Base-by-base conservation (phyloP, 2,329 filamentous ascomycete species). In the Fusarium nodosum region DNA sequence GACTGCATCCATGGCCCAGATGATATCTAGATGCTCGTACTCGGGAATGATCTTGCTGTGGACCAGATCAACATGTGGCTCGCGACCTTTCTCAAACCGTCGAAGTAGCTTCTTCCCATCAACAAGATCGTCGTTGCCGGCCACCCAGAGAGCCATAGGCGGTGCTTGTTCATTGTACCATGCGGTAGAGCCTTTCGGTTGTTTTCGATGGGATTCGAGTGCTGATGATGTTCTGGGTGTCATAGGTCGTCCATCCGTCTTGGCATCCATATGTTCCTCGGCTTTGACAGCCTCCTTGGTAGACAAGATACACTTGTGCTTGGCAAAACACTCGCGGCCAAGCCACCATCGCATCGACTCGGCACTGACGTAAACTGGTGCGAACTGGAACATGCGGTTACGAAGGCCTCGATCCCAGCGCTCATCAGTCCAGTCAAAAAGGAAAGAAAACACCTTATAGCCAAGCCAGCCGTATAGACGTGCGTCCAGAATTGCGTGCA, bases 271-370 rank as follows among this genome's bases (percentile, higher is more conserved):
- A 30, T 79, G 81, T 44, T 91, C 88, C 72, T 93, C 90, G 11
- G 86, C 85, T 42, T 79, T 82, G 58, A 87, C 86, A 62, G 91
- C 88, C 66, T 94, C 91, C 39, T 87, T 87, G 1, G 94, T 97
- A 1, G 92, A 87, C 9, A 97, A 82, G 53, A 97, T 97, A 76
- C 94, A 97, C 77, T 92, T 93, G 74, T 97, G 93, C 72, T 78
- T 79, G 3, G 84, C 83, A 75, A 97, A 97, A 72, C 94, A 94
- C 73, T 96, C 93, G 6, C 90, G 84, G 0, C 94, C 95, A 1
- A 97, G 85, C 95, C 95, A 97, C 95, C 95, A 98, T 8, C 93
- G 86, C 93, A 97, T 97, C 61, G 90, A 91, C 80, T 97, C 94
- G 1, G 93, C 88, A 72, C 90, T 93, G 52, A 97, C 93, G 74